Evolutionary conservation across 306 rosid genomes (phyloP), one percentile per base, ranked within the genome.

Genomic region (Ochetophila trinervis): DNA sequence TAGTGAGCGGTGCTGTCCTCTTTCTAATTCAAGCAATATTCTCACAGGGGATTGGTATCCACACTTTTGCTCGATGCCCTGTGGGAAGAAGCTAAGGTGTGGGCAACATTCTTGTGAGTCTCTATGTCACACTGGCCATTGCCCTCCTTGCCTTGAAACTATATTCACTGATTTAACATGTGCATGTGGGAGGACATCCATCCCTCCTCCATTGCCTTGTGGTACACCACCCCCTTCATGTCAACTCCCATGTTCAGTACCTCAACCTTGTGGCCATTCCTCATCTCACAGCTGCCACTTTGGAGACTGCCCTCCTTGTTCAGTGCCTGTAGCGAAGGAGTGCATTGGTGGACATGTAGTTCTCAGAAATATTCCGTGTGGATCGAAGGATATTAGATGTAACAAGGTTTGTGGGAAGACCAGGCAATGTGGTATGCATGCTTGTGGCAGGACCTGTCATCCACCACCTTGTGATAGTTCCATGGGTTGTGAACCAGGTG

Each of bases 221-320:
- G 98, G 98, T 21, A 91, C 96, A 14, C 88, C 80, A 9, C 73
- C 82, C 53, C 98, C 98, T 6, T 80, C 96, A 22, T 91, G 98
- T 80, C 95, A 88, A 49, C 87, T 88, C 60, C 90, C 96, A 0
- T 91, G 98, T 65, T 85, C 82, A 4, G 79, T 89, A 44, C 90
- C 95, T 63, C 98, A 89, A 80, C 86, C 92, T 19, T 91, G 98
- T 72, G 92, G 98, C 23, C 98, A 91, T 80, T 61, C 82, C 34
- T 80, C 92, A 69, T 85, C 96, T 49, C 98, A 91, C 74, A 87
- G 88, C 81, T 91, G 98, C 82, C 98, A 91, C 80, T 89, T 88
- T 72, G 98, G 98, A 68, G 96, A 88, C 53, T 91, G 98, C 68
- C 90, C 96, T 6, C 95, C 96, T 30, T 91, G 98, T 80, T 78